Conservation (phyloP, 805 yeast genomes). For the Priceomyces haplophilus region DNA sequence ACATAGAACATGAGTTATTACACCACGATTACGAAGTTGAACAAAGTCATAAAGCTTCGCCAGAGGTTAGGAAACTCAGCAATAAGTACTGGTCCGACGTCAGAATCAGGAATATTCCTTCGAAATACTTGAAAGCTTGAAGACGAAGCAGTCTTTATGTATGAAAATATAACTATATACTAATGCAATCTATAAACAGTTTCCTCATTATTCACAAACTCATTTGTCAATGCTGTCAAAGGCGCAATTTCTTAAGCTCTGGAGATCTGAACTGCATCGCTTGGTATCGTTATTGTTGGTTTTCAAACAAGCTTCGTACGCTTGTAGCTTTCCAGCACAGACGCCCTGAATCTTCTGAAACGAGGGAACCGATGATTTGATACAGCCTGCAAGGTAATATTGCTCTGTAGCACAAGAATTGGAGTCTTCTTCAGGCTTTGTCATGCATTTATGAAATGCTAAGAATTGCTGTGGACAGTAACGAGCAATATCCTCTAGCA, state of each 20-base stretch:
- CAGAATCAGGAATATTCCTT: slow-evolving; percentile 28
- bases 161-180: not conserved
- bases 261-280: slow-evolving; percentile 53
- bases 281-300: slow-evolving; percentile 42
- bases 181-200: not conserved
- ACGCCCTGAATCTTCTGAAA: slow-evolving; percentile 63
- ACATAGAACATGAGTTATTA: slow-evolving; percentile 79
- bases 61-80: slow-evolving; percentile 26
- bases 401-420: slow-evolving; percentile 56
- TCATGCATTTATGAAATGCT: slow-evolving; percentile 70
- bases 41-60: slow-evolving; percentile 38
- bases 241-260: slow-evolving; percentile 65
- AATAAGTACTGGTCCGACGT: slow-evolving; percentile 30
- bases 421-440: slow-evolving; percentile 51
- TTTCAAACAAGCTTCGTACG: slow-evolving; percentile 64
- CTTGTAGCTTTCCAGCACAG: slow-evolving; percentile 56
- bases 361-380: slow-evolving; percentile 62
- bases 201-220: not conserved
- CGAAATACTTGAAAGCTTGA: slow-evolving; percentile 22
- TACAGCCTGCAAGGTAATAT: slow-evolving; percentile 57
- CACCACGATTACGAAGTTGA: slow-evolving; percentile 87
- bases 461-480: slow-evolving; percentile 72
- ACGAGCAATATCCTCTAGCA: slow-evolving; percentile 75
- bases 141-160: not conserved
- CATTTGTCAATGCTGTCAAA: slow-evolving; percentile 31